phyloP scores from a whole-genome alignment of 2,329 filamentous ascomycete genomes.

The Aspergillus texensis region DNA sequence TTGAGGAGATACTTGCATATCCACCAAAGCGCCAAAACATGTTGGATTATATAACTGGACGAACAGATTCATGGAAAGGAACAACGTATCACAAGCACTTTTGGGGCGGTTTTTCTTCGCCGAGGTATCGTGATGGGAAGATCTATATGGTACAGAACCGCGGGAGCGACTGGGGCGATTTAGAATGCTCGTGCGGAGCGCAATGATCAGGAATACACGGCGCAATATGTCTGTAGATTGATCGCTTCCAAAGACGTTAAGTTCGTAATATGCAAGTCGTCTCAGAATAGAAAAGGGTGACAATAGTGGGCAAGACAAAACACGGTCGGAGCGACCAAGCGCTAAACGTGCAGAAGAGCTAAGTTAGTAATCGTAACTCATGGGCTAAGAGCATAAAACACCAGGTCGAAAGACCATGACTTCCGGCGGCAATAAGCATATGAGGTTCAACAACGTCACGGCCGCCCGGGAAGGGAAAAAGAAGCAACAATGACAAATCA shows the following conservation, averaged over 20 bases:
- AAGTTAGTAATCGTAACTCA: slow-evolving; percentile 21
- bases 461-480: not conserved
- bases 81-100: slow-evolving; percentile 23
- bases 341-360: slow-evolving; percentile 18
- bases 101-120: slow-evolving; percentile 24
- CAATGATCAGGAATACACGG: slow-evolving; percentile 12
- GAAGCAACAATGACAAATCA: not conserved
- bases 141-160: slow-evolving; percentile 30
- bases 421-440: slow-evolving; percentile 1
- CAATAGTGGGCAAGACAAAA: slow-evolving; percentile 21
- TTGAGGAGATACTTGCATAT: slow-evolving; percentile 94
- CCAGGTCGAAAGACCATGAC: not conserved
- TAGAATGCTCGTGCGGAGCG: slow-evolving; percentile 17
- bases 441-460: not conserved
- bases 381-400: not conserved
- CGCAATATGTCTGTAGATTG: slow-evolving; percentile 10
- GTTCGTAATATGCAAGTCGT: slow-evolving; percentile 17
- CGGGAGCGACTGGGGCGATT: slow-evolving; percentile 20
- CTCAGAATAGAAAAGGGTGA: slow-evolving; percentile 13
- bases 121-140: slow-evolving; percentile 30
- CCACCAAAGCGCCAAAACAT: slow-evolving; percentile 99
- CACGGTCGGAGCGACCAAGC: slow-evolving; percentile 32
- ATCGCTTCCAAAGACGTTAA: slow-evolving; percentile 13
- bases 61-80: slow-evolving; percentile 40
- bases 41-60: slow-evolving; percentile 54